phyloP scores from a whole-genome alignment of 352 stramenopile species.

The Globisporangium takayamanum region DNA sequence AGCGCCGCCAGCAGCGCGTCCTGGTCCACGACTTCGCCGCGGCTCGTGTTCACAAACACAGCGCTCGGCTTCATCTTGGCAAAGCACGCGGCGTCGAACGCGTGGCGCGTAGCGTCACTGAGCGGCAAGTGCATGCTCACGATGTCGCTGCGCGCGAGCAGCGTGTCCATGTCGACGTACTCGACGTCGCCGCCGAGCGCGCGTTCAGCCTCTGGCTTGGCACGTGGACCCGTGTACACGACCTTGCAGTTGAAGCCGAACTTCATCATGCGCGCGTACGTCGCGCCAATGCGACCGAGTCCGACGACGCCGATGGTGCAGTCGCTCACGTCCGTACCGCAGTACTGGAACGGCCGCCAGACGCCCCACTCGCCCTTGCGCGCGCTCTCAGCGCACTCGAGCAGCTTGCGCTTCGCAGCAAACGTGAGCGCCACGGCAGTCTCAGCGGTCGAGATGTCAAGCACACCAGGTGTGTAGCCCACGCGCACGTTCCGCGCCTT shows the following conservation, averaged over 20 bases:
- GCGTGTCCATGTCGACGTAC: constrained; percentile 69
- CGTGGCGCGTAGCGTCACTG: constrained; percentile 52
- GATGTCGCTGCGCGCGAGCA: constrained; percentile 80
- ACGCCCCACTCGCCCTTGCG: constrained; percentile 64
- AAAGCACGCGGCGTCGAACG: constrained; percentile 73
- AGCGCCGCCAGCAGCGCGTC: constrained; percentile 55
- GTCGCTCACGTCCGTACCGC: constrained; percentile 65
- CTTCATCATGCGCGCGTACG: constrained; percentile 77
- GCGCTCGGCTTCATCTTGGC: constrained; percentile 75
- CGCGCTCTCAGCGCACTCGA: constrained; percentile 71
- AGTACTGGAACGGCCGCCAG: constrained; percentile 80
- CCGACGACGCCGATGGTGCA: constrained; percentile 77
- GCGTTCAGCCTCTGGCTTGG: constrained; percentile 42
- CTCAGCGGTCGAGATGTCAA: constrained; percentile 78
- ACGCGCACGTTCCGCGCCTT: constrained; percentile 57
- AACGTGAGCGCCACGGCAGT: constrained; percentile 69
- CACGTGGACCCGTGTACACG: constrained; percentile 66
- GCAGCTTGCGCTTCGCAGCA: constrained; percentile 43
- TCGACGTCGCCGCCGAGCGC: constrained; percentile 37
- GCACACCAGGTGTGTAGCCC: constrained; percentile 80
- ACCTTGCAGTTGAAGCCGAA: constrained; percentile 79
- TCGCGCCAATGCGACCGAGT: constrained; percentile 81
- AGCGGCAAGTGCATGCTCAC: constrained; percentile 85
- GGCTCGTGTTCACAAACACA: constrained; percentile 91
- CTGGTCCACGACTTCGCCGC: constrained; percentile 89